Conservation (phyloP, 331 rosid species). For the Arachis monticola region DNA sequence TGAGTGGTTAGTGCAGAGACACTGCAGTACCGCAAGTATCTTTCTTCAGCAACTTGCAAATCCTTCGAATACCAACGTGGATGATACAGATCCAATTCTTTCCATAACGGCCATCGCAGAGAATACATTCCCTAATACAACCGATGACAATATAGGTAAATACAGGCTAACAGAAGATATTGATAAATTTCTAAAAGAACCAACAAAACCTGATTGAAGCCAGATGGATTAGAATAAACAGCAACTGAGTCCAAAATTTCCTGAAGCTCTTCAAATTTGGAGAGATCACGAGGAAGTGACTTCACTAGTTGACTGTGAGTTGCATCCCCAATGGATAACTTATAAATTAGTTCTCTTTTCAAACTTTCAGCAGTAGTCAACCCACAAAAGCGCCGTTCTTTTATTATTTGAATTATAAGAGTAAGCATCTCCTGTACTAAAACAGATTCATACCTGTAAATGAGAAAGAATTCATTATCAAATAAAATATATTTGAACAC, state of each 20-base stretch:
- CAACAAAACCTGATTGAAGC: slow-evolving; percentile 74
- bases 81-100: slow-evolving; percentile 89
- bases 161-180: slow-evolving; percentile 28
- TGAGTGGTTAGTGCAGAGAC: slow-evolving; percentile 70
- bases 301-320: slow-evolving; percentile 95
- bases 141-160: slow-evolving; percentile 31
- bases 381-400: slow-evolving; percentile 95
- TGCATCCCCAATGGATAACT: slow-evolving; percentile 79
- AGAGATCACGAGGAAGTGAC: slow-evolving; percentile 92
- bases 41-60: slow-evolving; percentile 91
- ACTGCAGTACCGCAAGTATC: slow-evolving; percentile 79
- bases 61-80: slow-evolving; percentile 97
- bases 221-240: slow-evolving; percentile 84
- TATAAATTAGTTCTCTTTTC: slow-evolving; percentile 85
- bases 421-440: slow-evolving; percentile 93
- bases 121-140: slow-evolving; percentile 86
- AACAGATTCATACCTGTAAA: slow-evolving; percentile 78
- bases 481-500: slow-evolving; percentile 9
- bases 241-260: slow-evolving; percentile 75
- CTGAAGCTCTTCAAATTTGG: slow-evolving; percentile 76
- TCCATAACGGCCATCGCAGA: slow-evolving; percentile 81
- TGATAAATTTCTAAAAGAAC: not conserved
- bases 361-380: slow-evolving; percentile 78
- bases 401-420: slow-evolving; percentile 85
- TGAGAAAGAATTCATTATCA: slow-evolving; percentile 8